Base-by-base conservation (phyloP, 176 grass and related monocot species). In the Rhynchospora breviuscula region DNA sequence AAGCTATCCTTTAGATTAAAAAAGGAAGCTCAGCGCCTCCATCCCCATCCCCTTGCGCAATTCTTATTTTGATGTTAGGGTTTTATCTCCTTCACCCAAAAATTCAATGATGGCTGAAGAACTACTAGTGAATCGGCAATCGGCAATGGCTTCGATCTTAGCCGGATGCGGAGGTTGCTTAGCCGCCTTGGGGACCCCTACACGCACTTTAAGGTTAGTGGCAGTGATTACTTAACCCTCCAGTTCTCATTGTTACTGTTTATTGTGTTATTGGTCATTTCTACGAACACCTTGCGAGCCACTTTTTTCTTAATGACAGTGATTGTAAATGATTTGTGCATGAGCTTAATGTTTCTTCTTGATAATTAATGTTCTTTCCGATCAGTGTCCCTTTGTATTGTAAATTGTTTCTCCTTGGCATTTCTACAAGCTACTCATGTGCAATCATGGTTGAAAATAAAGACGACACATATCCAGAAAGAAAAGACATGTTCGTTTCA, bases 81-180 rank as follows among this genome's bases (percentile, higher is more conserved):
- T 29, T 29, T 29, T 29, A 29, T 29, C 26, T 29, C 26, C 26
- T 29, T 29, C 26, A 29, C 26, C 26, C 26, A 29, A 29, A 29
- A 29, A 29, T 29, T 29, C 0, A 29, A 29, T 29, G 26, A 29
- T 1, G 63, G 49, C 84, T 94, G 8, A 91, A 89, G 75, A 94
- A 94, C 85, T 90, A 91, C 82, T 92, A 98, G 90, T 87, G 87
- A 11, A 79, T 84, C 22, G 95, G 92, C 6, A 94, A 35, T n/a
- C n/a, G n/a, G n/a, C n/a, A n/a, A n/a, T n/a, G 95, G 92, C 3
- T 98, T 98, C 79, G 92, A 98, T 85, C 95, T 98, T 8, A 89
- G 89, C 10, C 87, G 95, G 78, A 94, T 98, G 95, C 81, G 86
- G 43, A 89, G 92, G 49, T 82, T 94, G 71, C 90, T 94, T 62